A percentile compares a stretch with the other conserved stretches of the same genome.
phyloP scores from a whole-genome alignment of 306 rosid species.

The Ormosia semicastrata region DNA sequence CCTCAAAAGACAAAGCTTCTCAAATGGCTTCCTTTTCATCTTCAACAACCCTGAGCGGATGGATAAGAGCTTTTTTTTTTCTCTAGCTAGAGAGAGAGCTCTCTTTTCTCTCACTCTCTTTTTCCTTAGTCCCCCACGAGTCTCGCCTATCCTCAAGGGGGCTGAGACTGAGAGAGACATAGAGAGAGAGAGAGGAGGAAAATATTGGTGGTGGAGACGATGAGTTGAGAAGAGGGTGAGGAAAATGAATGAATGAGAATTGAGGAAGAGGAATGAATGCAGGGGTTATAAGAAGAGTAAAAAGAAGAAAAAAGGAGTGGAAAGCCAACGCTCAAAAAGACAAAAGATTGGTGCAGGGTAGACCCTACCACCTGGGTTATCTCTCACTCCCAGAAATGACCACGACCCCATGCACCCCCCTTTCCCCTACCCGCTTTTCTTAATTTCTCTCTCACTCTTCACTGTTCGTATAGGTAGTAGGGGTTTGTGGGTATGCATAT shows the following conservation, averaged over 20 bases:
- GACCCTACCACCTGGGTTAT: conserved; percentile 60
- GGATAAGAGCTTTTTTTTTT: not conserved
- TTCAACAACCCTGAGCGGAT: not conserved
- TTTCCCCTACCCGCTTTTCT: conserved; percentile 3
- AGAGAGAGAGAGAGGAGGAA: not conserved
- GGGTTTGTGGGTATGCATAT: not conserved
- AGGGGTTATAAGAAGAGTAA: conserved; percentile 55
- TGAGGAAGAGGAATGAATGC: not conserved
- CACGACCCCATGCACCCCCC: conserved; percentile 77
- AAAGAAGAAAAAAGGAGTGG: conserved; percentile 20
- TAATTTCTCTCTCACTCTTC: not conserved
- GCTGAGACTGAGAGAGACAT: conserved; percentile 22
- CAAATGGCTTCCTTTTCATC: not conserved
- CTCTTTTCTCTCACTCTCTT: not conserved
- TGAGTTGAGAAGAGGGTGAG: not conserved
- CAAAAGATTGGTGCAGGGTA: conserved; percentile 59
- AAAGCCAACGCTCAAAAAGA: conserved; percentile 52
- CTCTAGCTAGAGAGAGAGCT: not conserved
- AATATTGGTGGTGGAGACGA: conserved; percentile 27
- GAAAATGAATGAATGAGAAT: conserved; percentile 38
- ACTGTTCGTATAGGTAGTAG: not conserved
- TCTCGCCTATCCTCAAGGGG: conserved; percentile 71
- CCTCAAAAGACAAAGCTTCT: conserved; percentile 83
- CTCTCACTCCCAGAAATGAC: conserved; percentile 78
- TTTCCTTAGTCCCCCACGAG: conserved; percentile 57